Evolutionary conservation across 352 stramenopile species (phyloP).

Genomic region (Phytophthora pisi): DNA sequence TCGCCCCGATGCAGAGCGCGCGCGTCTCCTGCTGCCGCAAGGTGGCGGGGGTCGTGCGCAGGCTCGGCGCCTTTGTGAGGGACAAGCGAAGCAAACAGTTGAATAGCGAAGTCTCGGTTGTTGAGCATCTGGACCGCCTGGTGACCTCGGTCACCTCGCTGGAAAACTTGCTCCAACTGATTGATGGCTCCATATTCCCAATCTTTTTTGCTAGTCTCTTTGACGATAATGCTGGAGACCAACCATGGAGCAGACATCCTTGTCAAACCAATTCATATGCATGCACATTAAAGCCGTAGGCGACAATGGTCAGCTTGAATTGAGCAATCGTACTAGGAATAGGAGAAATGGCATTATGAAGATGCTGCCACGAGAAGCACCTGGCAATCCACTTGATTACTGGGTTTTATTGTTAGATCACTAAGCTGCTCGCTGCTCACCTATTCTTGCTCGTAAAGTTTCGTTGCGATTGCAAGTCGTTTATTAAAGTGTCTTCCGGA

Average conservation of each 20-base stretch:
- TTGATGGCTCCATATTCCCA: conserved; percentile 94
- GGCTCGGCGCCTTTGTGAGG: conserved; percentile 64
- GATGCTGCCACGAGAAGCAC: too few species aligned
- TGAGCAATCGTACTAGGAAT: too few species aligned
- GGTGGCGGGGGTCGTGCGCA: conserved; percentile 7
- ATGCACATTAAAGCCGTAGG: not conserved
- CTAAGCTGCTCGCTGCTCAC: not conserved
- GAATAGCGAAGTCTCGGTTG: conserved; percentile 88
- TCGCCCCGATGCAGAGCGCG: conserved; percentile 66
- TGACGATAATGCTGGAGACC: conserved; percentile 89
- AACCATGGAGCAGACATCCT: conserved; percentile 90
- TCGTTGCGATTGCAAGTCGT: too few species aligned
- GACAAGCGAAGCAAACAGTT: conserved; percentile 92
- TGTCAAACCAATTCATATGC: conserved; percentile 3
- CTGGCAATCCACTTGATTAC: not conserved
- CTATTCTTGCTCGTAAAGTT: not conserved
- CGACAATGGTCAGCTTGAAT: not conserved
- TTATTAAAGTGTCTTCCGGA: not conserved
- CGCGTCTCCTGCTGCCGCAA: conserved; percentile 30
- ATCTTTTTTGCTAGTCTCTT: conserved; percentile 89
- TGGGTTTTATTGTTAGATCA: not conserved
- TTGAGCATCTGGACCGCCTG: conserved; percentile 83
- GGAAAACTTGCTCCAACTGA: conserved; percentile 85
- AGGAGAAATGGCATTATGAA: too few species aligned
- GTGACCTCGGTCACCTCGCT: conserved; percentile 35